These are phyloP conservation scores for Apiospora hydei DNA, from an alignment of 2,329 filamentous ascomycete species.

Conservation along the genomic window DNA sequence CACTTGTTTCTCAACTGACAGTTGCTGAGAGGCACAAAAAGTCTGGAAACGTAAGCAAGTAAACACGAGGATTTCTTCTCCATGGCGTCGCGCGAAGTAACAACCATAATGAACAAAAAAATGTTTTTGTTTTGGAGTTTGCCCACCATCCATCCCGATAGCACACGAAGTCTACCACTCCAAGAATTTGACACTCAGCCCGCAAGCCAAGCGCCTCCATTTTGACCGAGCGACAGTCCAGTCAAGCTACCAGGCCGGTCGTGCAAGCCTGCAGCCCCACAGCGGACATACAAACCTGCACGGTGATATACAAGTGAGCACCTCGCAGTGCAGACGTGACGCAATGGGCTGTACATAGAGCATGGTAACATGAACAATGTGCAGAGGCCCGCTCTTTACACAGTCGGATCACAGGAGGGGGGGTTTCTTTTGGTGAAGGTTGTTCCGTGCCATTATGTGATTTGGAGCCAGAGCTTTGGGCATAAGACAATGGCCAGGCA, in stretches of 20 bases:
- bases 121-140: background rate
- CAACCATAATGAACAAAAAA: conserved; percentile 8
- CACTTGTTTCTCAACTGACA: background rate
- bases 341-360: conserved; percentile 15
- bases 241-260: background rate
- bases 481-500: background rate
- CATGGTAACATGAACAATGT: conserved; percentile 6
- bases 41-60: background rate
- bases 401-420: conserved; percentile 7
- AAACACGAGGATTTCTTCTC: background rate
- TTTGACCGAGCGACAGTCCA: conserved; percentile 4
- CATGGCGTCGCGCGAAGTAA: background rate
- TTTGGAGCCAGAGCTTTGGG: background rate
- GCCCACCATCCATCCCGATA: conserved; percentile 10
- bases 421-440: background rate
- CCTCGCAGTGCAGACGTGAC: conserved; percentile 13
- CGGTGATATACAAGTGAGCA: background rate
- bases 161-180: conserved; percentile 17
- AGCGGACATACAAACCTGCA: background rate
- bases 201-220: conserved; percentile 20
- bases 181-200: conserved; percentile 3
- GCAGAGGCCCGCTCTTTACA: conserved; percentile 17
- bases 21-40: background rate
- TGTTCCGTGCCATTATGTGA: background rate
- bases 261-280: conserved; percentile 1